A percentile compares a stretch with the other conserved stretches of the same genome.
phyloP scores from a whole-genome alignment of 169 alveolate species.

The Plasmodium falciparum region DNA sequence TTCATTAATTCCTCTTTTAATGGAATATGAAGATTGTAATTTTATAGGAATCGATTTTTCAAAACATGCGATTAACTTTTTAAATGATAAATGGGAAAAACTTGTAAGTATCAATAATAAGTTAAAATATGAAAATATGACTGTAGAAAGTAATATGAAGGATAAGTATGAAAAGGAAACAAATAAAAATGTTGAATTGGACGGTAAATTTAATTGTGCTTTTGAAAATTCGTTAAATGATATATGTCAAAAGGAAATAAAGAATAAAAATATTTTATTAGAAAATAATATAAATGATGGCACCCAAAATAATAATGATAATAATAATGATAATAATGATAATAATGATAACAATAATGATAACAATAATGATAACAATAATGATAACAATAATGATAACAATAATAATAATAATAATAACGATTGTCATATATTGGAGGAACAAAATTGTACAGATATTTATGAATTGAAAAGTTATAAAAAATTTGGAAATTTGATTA shows the following conservation, averaged over 20 bases:
- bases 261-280: not conserved
- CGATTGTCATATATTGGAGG: not conserved
- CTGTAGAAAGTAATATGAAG: not conserved
- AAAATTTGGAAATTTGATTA: conserved; percentile 74
- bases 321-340: conserved; percentile 44
- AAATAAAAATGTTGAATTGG: not conserved
- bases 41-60: conserved; percentile 94
- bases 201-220: not conserved
- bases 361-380: not conserved
- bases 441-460: not conserved
- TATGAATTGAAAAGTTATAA: conserved; percentile 36
- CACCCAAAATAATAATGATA: conserved; percentile 77
- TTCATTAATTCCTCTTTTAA: conserved; percentile 91
- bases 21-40: conserved; percentile 79
- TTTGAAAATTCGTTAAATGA: too few species aligned
- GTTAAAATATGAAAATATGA: conserved; percentile 8
- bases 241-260: not conserved
- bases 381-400: conserved; percentile 5
- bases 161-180: not conserved
- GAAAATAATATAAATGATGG: not conserved
- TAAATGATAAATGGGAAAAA: conserved; percentile 80
- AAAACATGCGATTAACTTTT: conserved; percentile 90
- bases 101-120: conserved; percentile 20
- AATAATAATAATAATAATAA: conserved; percentile 6
- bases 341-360: conserved; percentile 2